These are phyloP conservation scores for Baudoinia panamericana DNA, from an alignment of 495 filamentous ascomycete genomes.

Conservation along the genomic window DNA sequence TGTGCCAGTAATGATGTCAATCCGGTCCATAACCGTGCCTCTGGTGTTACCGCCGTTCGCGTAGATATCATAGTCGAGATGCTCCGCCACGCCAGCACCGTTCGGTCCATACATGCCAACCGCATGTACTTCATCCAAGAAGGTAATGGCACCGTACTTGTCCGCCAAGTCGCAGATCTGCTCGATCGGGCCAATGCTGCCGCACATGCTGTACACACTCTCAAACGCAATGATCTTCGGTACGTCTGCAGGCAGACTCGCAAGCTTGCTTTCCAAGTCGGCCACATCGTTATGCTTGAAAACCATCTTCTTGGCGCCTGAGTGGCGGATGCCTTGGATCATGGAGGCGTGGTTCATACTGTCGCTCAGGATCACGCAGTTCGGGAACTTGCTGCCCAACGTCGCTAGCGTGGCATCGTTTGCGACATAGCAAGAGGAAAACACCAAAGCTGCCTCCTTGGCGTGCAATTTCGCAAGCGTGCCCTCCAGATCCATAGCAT, in stretches of 20 bases:
- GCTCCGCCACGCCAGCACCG: constrained; percentile 92
- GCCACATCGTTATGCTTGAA: constrained; percentile 94
- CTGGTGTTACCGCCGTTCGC: constrained; percentile 55
- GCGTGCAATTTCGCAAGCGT: constrained; percentile 79
- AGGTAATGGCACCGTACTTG: constrained; percentile 94
- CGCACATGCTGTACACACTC: constrained; percentile 98
- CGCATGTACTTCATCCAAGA: constrained; percentile 95
- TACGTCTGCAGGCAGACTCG: constrained; percentile 63
- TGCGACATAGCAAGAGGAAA: constrained; percentile 93
- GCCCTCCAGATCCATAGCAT: constrained; percentile 72
- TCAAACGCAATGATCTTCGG: constrained; percentile 99
- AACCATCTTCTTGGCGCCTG: constrained; percentile 88
- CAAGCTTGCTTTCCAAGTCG: constrained; percentile 83
- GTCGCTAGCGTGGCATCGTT: constrained; percentile 97
- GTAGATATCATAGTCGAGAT: constrained; percentile 84
- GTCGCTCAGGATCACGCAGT: constrained; percentile 92
- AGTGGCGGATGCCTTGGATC: constrained; percentile 98
- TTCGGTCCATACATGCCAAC: constrained; percentile 98
- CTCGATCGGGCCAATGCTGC: constrained; percentile 88
- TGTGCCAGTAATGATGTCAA: constrained; percentile 96
- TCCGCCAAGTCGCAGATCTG: constrained; percentile 91
- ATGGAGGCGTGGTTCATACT: constrained; percentile 95
- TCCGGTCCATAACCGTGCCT: constrained; percentile 85
- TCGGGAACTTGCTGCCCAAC: constrained; percentile 84
- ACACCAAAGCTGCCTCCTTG: constrained; percentile 86